A percentile compares a stretch with the other conserved stretches of the same genome.
Conservation (phyloP, 1,284 basidiomycete genomes). For the Schizophyllum amplum region DNA sequence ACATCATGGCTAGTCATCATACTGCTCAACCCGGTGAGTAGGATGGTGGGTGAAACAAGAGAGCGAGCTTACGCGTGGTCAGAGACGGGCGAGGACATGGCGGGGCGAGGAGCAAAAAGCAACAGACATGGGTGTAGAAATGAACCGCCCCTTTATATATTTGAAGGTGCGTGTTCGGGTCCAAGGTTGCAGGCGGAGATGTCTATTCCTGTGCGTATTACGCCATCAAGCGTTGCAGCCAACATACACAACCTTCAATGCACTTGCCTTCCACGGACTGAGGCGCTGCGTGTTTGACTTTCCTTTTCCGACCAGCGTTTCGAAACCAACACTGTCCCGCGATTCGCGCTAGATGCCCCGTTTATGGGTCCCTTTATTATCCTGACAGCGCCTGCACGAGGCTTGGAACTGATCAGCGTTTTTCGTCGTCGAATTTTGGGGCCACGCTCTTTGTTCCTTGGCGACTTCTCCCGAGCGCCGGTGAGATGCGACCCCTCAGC, state of each 20-base stretch:
- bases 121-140: background rate
- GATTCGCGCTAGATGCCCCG: background rate
- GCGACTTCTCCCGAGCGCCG: background rate
- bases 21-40: background rate
- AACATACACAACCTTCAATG: background rate
- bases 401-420: background rate
- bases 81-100: background rate
- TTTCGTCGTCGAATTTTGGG: background rate
- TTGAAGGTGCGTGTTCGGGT: background rate
- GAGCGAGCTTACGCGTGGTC: background rate
- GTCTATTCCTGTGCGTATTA: background rate
- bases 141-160: background rate
- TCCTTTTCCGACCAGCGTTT: background rate
- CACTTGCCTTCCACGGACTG: background rate
- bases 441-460: background rate
- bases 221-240: background rate
- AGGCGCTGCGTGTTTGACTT: background rate
- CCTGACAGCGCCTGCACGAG: background rate
- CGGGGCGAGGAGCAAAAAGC: background rate
- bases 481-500: background rate
- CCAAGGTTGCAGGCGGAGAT: background rate
- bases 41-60: background rate
- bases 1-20: background rate
- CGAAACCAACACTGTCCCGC: background rate
- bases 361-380: background rate